These are phyloP conservation scores for Aspergillus tanneri DNA, from an alignment of 2,329 filamentous ascomycete genomes.

Conservation along the genomic window DNA sequence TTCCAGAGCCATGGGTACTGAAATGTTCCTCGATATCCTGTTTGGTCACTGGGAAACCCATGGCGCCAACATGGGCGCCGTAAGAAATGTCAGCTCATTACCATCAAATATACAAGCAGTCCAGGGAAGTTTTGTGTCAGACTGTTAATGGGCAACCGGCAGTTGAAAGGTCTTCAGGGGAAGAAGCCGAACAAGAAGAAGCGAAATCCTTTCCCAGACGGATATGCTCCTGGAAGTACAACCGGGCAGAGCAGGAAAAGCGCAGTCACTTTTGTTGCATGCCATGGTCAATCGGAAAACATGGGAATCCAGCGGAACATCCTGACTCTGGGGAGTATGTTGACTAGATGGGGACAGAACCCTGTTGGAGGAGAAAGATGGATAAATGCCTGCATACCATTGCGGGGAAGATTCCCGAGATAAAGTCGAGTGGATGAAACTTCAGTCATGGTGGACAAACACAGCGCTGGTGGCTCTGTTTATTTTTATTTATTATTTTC, in stretches of 20 bases:
- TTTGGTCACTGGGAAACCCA: slow-evolving; percentile 74
- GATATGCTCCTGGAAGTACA: slow-evolving; percentile 5
- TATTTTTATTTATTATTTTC: no score
- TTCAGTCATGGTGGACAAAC: slow-evolving; percentile 64
- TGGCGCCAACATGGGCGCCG: slow-evolving; percentile 29
- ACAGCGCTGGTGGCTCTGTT: no score
- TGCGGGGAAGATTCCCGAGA: slow-evolving; percentile 94
- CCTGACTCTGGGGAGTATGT: slow-evolving; percentile 12
- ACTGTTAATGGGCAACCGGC: slow-evolving; percentile 20
- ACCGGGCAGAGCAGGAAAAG: slow-evolving; percentile 1
- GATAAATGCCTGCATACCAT: slow-evolving; percentile 65
- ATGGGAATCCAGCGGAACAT: slow-evolving; percentile 18
- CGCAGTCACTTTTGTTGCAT: slow-evolving; percentile 6
- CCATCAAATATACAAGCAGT: slow-evolving; percentile 25
- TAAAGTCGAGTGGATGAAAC: slow-evolving; percentile 95
- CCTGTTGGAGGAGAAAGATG: slow-evolving; percentile 27
- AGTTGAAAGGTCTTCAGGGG: slow-evolving; percentile 6
- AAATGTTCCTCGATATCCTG: slow-evolving; percentile 96
- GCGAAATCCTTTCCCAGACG: slow-evolving; percentile 7
- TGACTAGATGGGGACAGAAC: slow-evolving; percentile 16
- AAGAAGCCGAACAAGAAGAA: slow-evolving; percentile 7
- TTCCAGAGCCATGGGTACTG: slow-evolving; percentile 89
- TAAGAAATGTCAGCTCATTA: slow-evolving; percentile 33
- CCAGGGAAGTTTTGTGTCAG: slow-evolving; percentile 11
- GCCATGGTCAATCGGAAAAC: slow-evolving; percentile 13